Base-by-base conservation (phyloP, 805 yeast species). In the Candida nanaspora region DNA sequence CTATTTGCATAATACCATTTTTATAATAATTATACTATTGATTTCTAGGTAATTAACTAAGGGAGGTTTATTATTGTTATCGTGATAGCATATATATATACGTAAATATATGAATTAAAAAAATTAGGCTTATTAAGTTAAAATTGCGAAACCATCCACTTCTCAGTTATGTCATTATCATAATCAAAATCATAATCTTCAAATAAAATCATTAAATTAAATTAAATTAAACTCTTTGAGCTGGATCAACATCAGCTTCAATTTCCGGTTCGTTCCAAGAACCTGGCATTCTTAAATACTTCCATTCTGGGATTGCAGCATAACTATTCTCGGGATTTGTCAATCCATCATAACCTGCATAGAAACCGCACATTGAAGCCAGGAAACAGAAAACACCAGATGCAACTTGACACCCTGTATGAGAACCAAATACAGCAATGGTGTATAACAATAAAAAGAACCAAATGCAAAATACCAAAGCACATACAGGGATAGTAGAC, bases 311-410 rank as follows among this genome's bases (percentile, higher is more conserved):
- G 21, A 52, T 15, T 20, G 46, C 37, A 34, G 43, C 49, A 28
- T 51, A 53, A 18, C 55, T 46, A 38, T 48, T 52, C 13, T 40
- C 38, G 9, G 43, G 39, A 20, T 40, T 40, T 29, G 64, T 62
- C 26, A 58, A 51, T 41, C 71, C 72, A 22, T 64, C 67, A 47
- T 59, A 68, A 14, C 68, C 64, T 39, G 63, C 68, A 44, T 67
- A 70, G 63, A 66, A 69, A 0, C 69, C 74, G 36, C 62, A 39
- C 19, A 63, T 44, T 0, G 72, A 53, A 30, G 70, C 56, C 16
- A 69, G 48, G 46, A 69, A 56, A 10, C 70, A 69, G 42, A 67
- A 53, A 13, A 66, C 65, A 47, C 75, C 76, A 35, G 70, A 62
- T 27, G 70, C 73, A 32, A 49, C 56, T 30, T 56, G 46, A 37